A percentile compares a stretch with the other conserved stretches of the same genome.
These are phyloP conservation scores for Scenedesmus sp. DNA, from an alignment of 163 green algal genomes.

Conservation along the genomic window DNA sequence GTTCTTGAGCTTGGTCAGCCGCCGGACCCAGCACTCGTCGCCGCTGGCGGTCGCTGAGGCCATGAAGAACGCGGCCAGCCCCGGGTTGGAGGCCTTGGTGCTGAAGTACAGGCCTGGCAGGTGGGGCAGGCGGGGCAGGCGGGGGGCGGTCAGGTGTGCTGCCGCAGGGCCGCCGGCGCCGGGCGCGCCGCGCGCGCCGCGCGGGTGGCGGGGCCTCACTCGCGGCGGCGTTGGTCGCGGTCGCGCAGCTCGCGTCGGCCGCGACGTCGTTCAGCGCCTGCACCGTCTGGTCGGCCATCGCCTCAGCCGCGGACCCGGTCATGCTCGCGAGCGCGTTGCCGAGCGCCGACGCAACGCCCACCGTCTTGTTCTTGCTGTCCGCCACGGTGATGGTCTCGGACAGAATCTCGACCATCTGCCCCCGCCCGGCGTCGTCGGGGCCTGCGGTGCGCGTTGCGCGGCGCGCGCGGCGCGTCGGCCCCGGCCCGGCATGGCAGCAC, in stretches of 20 bases:
- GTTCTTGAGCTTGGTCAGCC: slow-evolving; percentile 8
- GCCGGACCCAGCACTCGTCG: slow-evolving; percentile 38
- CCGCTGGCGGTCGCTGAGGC: not conserved
- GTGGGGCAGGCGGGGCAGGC: not conserved
- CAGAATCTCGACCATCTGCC: slow-evolving; percentile 36
- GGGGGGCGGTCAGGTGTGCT: not conserved
- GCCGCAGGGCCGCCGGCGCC: not conserved
- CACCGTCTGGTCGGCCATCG: slow-evolving; percentile 11
- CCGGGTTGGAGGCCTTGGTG: not conserved
- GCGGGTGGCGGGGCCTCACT: too few relatives aligned
- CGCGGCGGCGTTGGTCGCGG: slow-evolving; percentile 8
- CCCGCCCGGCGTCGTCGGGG: slow-evolving; percentile 5
- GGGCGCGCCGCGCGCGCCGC: too few relatives aligned
- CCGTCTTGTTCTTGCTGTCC: slow-evolving; percentile 30
- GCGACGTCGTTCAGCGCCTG: slow-evolving; percentile 33
- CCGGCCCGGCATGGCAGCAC: not conserved
- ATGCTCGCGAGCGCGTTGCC: slow-evolving; percentile 32
- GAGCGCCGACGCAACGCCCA: slow-evolving; percentile 37
- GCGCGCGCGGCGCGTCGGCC: not conserved
- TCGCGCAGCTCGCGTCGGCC: slow-evolving; percentile 17
- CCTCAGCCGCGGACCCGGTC: slow-evolving; percentile 24
- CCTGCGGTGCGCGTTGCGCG: slow-evolving; percentile 10
- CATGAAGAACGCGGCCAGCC: slow-evolving; percentile 22
- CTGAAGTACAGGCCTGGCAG: slow-evolving; percentile 36
- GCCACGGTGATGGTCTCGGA: slow-evolving; percentile 23